A percentile compares a stretch with the other conserved stretches of the same genome.
phyloP scores from a whole-genome alignment of 2,329 filamentous ascomycete genomes.

The Pezicula neosporulosa region DNA sequence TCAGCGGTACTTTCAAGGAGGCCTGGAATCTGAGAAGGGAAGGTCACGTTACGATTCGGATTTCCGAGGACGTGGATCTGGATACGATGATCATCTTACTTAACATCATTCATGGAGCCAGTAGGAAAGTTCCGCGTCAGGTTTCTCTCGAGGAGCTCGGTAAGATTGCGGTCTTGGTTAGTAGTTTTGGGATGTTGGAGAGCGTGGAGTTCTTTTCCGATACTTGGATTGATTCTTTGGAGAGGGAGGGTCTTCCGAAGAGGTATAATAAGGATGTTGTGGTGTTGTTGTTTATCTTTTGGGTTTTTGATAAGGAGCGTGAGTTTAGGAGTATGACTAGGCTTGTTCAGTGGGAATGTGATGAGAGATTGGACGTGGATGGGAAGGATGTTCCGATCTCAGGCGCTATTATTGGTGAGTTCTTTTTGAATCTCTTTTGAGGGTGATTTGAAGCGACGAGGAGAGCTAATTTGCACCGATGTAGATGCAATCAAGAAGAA shows the following conservation, averaged over 20 bases:
- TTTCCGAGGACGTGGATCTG: constrained; percentile 21
- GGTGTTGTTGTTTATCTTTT: constrained; percentile 15
- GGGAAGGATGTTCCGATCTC: constrained; percentile 8
- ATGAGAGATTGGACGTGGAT: constrained; percentile 14
- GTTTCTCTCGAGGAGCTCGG: constrained; percentile 38
- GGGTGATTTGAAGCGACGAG: background rate
- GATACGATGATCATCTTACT: constrained; percentile 38
- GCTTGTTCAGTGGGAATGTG: constrained; percentile 14
- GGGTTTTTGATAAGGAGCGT: constrained; percentile 14
- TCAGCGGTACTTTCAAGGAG: constrained; percentile 10
- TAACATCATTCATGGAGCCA: constrained; percentile 42
- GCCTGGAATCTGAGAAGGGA: constrained; percentile 6
- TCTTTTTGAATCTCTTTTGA: background rate
- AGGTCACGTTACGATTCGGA: constrained; percentile 13
- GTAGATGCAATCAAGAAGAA: constrained; percentile 14
- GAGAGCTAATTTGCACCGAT: background rate
- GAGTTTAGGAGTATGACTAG: constrained; percentile 18
- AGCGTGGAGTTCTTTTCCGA: constrained; percentile 38
- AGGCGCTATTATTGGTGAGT: constrained; percentile 9
- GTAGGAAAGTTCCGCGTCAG: constrained; percentile 33
- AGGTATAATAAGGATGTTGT: constrained; percentile 15
- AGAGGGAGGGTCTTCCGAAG: constrained; percentile 14
- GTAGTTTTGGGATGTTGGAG: constrained; percentile 39
- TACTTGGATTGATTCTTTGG: constrained; percentile 34
- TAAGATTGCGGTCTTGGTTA: constrained; percentile 40